Conservation (phyloP, 805 yeast species). For the Schizosaccharomyces pombe region DNA sequence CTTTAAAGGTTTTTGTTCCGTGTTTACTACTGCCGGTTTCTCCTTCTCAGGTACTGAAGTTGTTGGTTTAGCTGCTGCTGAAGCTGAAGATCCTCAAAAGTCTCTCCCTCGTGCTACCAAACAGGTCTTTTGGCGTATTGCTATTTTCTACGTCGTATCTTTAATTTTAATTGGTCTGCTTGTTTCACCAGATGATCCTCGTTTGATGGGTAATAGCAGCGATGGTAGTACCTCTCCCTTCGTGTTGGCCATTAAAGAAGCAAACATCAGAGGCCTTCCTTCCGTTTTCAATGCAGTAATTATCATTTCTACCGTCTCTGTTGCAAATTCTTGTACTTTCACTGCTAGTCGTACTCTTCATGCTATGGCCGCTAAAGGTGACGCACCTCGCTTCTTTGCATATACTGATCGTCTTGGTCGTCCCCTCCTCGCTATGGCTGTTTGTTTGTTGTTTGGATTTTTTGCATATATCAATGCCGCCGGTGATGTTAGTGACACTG, state of each 20-base stretch:
- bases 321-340: conserved; percentile 49
- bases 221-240: conserved; percentile 50
- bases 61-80: conserved; percentile 58
- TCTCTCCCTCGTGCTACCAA: conserved; percentile 52
- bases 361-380: conserved; percentile 41
- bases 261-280: conserved; percentile 46
- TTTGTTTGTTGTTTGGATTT: conserved; percentile 25
- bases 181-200: conserved; percentile 36
- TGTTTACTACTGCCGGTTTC: conserved; percentile 55
- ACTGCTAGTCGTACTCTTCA: conserved; percentile 44
- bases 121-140: conserved; percentile 66
- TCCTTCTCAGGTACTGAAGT: conserved; percentile 57
- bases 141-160: conserved; percentile 41
- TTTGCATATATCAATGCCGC: conserved; percentile 1
- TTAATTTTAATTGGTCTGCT: conserved; percentile 38
- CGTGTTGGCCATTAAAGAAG: conserved; percentile 46
- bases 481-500: conserved; percentile 11
- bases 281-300: conserved; percentile 45
- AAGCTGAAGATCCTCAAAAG: conserved; percentile 41
- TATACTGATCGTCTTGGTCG: conserved; percentile 60
- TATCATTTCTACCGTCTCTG: conserved; percentile 43
- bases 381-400: conserved; percentile 35
- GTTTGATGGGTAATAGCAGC: conserved; percentile 25
- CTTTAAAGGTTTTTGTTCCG: conserved; percentile 57
- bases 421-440: conserved; percentile 42